Evolutionary conservation across 768 basidiomycete genomes (phyloP).

Genomic region (Boletus tomentosulus): DNA sequence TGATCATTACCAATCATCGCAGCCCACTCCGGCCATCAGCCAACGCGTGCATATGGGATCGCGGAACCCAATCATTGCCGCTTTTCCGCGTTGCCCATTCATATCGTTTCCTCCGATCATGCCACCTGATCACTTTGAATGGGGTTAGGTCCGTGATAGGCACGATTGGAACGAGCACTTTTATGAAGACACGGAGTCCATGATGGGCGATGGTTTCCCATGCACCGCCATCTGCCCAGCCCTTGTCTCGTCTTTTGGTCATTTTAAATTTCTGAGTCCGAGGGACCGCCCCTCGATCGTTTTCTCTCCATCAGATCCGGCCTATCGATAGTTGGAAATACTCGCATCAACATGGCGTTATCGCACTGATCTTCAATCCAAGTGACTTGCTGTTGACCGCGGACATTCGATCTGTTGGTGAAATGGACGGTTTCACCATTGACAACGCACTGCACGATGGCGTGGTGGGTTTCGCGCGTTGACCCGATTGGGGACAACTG

Average conservation of each 20-base stretch:
- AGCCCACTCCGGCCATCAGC: slow-evolving; percentile 11
- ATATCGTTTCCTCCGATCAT: slow-evolving; percentile 13
- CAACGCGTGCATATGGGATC: slow-evolving; percentile 6
- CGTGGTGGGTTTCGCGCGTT: slow-evolving; percentile 6
- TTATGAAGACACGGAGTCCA: slow-evolving; percentile 1
- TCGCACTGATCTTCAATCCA: neutral
- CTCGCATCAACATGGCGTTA: neutral
- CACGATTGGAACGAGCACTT: neutral
- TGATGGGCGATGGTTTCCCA: neutral
- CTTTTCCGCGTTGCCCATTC: slow-evolving; percentile 15
- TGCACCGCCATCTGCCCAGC: neutral
- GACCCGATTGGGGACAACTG: neutral
- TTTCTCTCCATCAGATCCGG: neutral
- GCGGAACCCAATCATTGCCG: slow-evolving; percentile 25
- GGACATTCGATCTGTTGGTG: neutral
- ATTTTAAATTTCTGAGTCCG: neutral
- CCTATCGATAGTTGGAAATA: neutral
- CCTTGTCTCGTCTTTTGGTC: neutral
- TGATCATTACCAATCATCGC: slow-evolving; percentile 18
- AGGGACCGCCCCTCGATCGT: neutral
- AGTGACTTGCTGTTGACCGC: neutral
- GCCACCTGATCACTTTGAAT: slow-evolving; percentile 10
- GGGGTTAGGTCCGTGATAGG: slow-evolving; percentile 14
- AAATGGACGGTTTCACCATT: neutral
- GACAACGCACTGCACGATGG: slow-evolving; percentile 2